Conservation (phyloP, 148 eudicot species). For the Vaccinium macrocarpon region DNA sequence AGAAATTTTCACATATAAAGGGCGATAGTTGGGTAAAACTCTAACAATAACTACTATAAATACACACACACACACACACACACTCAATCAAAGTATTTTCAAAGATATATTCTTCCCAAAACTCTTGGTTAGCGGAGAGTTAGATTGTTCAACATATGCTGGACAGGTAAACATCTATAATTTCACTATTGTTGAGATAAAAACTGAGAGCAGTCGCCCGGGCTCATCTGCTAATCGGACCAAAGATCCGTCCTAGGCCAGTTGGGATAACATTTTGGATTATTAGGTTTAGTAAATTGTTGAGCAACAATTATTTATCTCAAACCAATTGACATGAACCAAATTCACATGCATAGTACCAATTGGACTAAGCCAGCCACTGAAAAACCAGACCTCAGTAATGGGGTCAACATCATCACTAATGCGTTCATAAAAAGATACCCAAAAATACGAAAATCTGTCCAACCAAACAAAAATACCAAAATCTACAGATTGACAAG, state of each 20-base stretch:
- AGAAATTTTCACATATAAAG: too few species aligned
- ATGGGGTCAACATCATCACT: neutral
- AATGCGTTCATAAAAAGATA: neutral
- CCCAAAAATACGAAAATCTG: neutral
- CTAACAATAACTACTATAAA: too few species aligned
- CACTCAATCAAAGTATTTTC: too few species aligned
- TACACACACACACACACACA: too few species aligned
- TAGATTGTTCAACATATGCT: too few species aligned
- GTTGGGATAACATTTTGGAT: neutral
- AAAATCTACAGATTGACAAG: neutral
- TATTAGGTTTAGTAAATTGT: neutral
- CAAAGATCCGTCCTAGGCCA: neutral
- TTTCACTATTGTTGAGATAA: too few species aligned
- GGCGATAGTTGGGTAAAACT: too few species aligned
- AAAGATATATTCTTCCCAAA: too few species aligned
- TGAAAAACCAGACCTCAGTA: neutral
- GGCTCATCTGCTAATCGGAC: too few species aligned
- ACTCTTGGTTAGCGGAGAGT: too few species aligned
- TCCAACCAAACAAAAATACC: neutral
- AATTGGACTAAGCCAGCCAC: neutral
- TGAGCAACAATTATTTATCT: neutral
- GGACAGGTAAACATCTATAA: too few species aligned
- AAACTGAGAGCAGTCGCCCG: too few species aligned
- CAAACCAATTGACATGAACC: neutral
- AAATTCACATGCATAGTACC: neutral